phyloP scores from a whole-genome alignment of 805 yeast species.

The Monosporozyma aerobia region DNA sequence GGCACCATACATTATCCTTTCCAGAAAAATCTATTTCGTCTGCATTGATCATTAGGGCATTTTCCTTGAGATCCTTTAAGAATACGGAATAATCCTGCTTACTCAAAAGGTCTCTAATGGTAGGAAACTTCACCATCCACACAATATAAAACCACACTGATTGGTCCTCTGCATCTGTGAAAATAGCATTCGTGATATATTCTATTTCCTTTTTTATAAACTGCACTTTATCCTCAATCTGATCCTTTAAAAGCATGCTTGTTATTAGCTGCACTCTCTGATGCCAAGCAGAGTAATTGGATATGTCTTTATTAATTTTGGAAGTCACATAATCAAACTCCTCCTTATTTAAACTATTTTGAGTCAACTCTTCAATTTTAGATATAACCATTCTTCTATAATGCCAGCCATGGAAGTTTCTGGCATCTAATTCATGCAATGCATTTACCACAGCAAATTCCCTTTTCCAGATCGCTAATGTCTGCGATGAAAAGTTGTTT shows the following conservation, averaged over 20 bases:
- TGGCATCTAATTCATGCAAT: constrained; percentile 59
- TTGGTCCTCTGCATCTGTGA: constrained; percentile 89
- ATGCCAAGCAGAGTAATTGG: constrained; percentile 96
- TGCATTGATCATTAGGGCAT: constrained; percentile 54
- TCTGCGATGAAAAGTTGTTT: constrained; percentile 38
- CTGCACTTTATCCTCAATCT: constrained; percentile 15
- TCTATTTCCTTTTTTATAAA: constrained; percentile 52
- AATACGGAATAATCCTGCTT: constrained; percentile 31
- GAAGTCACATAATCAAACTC: constrained; percentile 74
- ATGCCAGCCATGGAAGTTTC: constrained; percentile 96
- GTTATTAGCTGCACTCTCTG: constrained; percentile 67
- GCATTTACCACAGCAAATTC: constrained; percentile 66
- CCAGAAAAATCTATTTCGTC: constrained; percentile 65
- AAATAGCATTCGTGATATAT: constrained; percentile 72
- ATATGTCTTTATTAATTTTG: constrained; percentile 73
- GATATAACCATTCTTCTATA: constrained; percentile 69
- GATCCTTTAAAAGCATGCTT: constrained; percentile 32
- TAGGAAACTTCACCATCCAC: constrained; percentile 52
- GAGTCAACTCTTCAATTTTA: constrained; percentile 16
- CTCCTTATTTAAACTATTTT: constrained; percentile 26
- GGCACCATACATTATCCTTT: constrained; percentile 64
- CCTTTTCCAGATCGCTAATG: constrained; percentile 44
- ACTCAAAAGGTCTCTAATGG: constrained; percentile 20
- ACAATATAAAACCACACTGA: constrained; percentile 84
- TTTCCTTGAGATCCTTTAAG: constrained; percentile 37